Evolutionary conservation across 2,329 filamentous ascomycete species (phyloP), one percentile per base, ranked within the genome.

Genomic region (Alternaria ethzedia): DNA sequence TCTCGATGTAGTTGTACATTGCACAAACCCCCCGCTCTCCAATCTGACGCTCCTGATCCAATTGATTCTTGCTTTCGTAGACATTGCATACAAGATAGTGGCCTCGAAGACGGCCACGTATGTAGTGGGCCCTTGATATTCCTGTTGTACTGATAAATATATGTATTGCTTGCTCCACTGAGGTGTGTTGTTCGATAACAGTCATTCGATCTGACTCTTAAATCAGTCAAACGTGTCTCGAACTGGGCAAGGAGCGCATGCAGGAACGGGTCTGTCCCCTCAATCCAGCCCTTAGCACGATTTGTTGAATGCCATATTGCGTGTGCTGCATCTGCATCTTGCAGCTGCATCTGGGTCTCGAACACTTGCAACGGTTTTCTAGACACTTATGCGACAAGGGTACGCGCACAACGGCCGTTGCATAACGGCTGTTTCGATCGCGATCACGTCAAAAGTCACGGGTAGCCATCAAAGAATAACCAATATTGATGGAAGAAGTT

Each of bases 81-180:
- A 41, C 25, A 23, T 58, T 62, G 59, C 55, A 59, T 59, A 36
- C n/a, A 17, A 32, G 45, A 54, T 30, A 54, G 25, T 49, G 59
- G 55, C 23, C 26, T 54, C n/a, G 28, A 52, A 21, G 23, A 32
- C 43, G 28, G 59, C 59, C 59, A 62, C 59, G 59, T 62, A 62
- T 62, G 43, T 59, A 25, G 59, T 62, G 59, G 59, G 47, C 49
- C 59, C 59, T 43, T 54, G 43, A 41, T 62, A 15, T 41, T 54
- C 23, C 13, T 62, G 49, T 41, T 62, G 59, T 62, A 57, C 45
- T 43, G 49, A 54, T 54, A 50, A 25, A 54, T 59, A 54, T 54
- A 54, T 62, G 41, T 54, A 59, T 58, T 50, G 57, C 43, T 36
- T 62, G 58, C 59, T 62, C 59, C 59, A 62, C 59, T 59, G 46